Base-by-base conservation (phyloP, 2,329 filamentous ascomycete genomes). In the Cordyceps farinosa region DNA sequence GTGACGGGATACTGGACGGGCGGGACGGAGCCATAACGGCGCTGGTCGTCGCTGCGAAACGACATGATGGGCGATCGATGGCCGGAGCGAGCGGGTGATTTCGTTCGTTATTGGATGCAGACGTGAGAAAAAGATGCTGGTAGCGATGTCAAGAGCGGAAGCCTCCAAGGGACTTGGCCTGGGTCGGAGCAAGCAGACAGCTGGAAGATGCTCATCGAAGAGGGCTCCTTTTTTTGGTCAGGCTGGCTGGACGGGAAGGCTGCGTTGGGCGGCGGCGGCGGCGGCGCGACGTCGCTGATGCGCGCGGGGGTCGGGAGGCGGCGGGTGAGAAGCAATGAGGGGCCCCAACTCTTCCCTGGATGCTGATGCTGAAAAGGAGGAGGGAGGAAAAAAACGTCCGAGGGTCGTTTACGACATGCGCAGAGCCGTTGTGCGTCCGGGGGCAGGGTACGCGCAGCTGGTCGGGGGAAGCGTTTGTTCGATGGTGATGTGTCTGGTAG, bases 11-110 rank as follows among this genome's bases (percentile, higher is more conserved):
- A 89, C 71, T 87, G 86, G 36, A 86, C 85, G 17, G 86, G 87
- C 66, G 87, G 86, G 56, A 89, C 77, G 75, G 88, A 84, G 76
- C 86, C 86, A 70, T 88, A 89, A 52, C 86, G 84, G 74, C 84
- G 82, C 72, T 85, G 83, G 70, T 84, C 81, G 69, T 87, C 84
- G 70, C 83, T 83, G 71, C 83, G 80, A 72, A 88, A 89, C 62
- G 86, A 88, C 86, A 89, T 89, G 69, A 62, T 68, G 67, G 52
- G 22, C 22, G 22, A 22, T 22, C 50, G 56, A 42, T 15, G 59
- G 59, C 47, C 22, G 52, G 30, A 27, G 48, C 22, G 17, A n/a
- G 22, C 30, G 42, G 22, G 32, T 17, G 17, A 22, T 22, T 15
- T 45, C 17, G 55, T 32, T 29, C 3, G 9, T 27, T 2, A 13